phyloP scores from a whole-genome alignment of 345 rosid genomes.

The Rhodamnia rubescens region DNA sequence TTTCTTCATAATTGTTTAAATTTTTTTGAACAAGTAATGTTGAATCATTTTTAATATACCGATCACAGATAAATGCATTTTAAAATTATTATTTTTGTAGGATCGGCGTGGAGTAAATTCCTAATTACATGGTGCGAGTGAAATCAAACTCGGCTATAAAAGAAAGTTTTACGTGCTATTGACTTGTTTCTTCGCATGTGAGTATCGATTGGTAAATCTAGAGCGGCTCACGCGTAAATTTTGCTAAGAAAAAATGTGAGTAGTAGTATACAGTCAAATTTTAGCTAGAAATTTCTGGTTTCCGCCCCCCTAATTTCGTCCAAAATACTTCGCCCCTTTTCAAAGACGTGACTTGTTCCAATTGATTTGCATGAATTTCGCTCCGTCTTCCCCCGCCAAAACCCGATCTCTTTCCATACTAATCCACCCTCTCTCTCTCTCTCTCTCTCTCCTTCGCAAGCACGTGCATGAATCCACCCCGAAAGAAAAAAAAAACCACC shows the following conservation, averaged over 20 bases:
- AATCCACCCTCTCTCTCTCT: too few relatives aligned
- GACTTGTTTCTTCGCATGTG: background rate
- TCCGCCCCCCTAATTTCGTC: background rate
- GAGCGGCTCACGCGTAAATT: background rate
- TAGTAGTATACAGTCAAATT: background rate
- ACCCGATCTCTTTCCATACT: background rate
- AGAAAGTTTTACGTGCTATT: background rate
- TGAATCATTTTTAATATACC: too few relatives aligned
- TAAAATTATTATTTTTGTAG: too few relatives aligned
- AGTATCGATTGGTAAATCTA: background rate
- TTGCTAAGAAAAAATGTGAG: background rate
- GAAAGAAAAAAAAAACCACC: background rate
- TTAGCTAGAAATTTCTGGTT: background rate
- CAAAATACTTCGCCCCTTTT: background rate
- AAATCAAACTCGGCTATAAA: background rate
- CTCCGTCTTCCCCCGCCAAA: background rate
- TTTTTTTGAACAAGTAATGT: too few relatives aligned
- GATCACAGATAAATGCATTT: too few relatives aligned
- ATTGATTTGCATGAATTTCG: background rate
- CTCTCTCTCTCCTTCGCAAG: background rate
- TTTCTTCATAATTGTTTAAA: too few relatives aligned
- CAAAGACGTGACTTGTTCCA: background rate
- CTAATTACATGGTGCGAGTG: too few relatives aligned
- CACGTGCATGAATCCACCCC: background rate
- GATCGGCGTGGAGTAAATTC: too few relatives aligned